These are phyloP conservation scores for Calycina marina DNA, from an alignment of 2,329 filamentous ascomycete genomes.

Conservation along the genomic window DNA sequence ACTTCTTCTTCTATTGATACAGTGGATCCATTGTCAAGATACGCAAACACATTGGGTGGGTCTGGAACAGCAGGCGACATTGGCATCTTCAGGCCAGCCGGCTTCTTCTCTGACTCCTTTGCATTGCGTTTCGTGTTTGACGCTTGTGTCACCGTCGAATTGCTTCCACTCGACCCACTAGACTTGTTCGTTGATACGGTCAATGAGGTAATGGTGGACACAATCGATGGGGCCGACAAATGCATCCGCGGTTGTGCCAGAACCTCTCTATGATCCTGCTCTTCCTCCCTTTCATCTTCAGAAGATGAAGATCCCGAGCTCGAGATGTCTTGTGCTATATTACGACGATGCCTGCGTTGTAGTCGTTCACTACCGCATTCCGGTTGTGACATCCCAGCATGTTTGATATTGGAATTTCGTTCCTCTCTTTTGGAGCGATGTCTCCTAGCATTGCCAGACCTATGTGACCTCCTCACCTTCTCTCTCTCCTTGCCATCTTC, in stretches of 20 bases:
- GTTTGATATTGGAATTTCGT: conserved; percentile 10
- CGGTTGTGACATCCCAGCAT: conserved; percentile 4
- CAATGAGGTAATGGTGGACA: conserved; percentile 21
- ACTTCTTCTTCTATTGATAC: conserved; percentile 3
- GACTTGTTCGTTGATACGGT: conserved; percentile 23
- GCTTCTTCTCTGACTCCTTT: conserved; percentile 6
- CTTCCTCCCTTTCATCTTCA: conserved; percentile 12
- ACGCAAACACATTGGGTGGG: conserved; percentile 19
- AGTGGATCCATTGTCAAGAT: conserved; percentile 12
- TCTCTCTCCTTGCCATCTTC: conserved; percentile 15
- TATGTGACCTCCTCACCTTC: conserved; percentile 11
- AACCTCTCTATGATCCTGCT: conserved; percentile 14
- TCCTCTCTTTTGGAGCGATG: conserved; percentile 2
- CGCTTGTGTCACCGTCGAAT: conserved; percentile 27
- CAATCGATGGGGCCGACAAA: conserved; percentile 21
- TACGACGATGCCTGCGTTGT: conserved; percentile 9
- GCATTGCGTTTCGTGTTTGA: conserved; percentile 15
- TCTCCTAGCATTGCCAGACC: conserved; percentile 2
- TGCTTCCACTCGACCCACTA: conserved; percentile 27
- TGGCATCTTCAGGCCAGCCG: conserved; percentile 10
- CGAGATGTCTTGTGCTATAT: conserved; percentile 9
- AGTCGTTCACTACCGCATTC: conserved; percentile 9
- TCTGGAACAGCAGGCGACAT: conserved; percentile 20
- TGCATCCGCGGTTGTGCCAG: conserved; percentile 14
- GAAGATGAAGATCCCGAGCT: conserved; percentile 14